These are phyloP conservation scores for Aeschynomene evenia DNA, from an alignment of 306 rosid species.

Conservation along the genomic window DNA sequence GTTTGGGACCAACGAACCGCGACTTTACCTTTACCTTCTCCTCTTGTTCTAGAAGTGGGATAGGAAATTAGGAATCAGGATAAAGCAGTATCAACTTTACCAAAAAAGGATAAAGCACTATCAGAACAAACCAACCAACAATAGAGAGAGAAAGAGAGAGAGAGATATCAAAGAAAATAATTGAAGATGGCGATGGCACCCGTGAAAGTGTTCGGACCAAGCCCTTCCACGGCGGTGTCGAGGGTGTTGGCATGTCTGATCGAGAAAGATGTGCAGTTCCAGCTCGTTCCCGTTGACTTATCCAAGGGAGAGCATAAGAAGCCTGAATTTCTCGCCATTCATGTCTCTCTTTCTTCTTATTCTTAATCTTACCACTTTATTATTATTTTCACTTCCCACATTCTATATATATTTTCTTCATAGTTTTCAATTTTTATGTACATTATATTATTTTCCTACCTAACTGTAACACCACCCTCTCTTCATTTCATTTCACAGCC, in stretches of 20 bases:
- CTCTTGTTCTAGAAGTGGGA: no score
- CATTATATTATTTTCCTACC: no score
- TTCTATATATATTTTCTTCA: background rate
- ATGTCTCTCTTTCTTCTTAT: no score
- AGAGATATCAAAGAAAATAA: background rate
- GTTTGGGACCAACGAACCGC: no score
- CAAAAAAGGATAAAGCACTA: no score
- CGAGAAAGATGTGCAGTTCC: slow-evolving; percentile 68
- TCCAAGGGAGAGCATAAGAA: slow-evolving; percentile 82
- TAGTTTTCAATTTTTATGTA: no score
- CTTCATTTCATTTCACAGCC: slow-evolving; percentile 42
- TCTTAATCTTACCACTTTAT: no score
- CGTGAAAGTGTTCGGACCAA: slow-evolving; percentile 80
- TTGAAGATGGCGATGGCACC: slow-evolving; percentile 53
- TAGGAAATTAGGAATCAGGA: background rate
- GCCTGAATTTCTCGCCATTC: slow-evolving; percentile 67
- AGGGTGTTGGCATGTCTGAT: slow-evolving; percentile 73
- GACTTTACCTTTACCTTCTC: no score
- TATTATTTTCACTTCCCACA: background rate
- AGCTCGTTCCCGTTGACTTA: slow-evolving; percentile 66
- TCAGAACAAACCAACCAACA: no score
- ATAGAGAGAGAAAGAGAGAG: background rate
- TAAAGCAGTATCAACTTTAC: no score
- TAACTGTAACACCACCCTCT: no score
- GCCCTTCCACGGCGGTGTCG: slow-evolving; percentile 75